phyloP scores from a whole-genome alignment of 2,329 filamentous ascomycete genomes.

The Huntiella decipiens region DNA sequence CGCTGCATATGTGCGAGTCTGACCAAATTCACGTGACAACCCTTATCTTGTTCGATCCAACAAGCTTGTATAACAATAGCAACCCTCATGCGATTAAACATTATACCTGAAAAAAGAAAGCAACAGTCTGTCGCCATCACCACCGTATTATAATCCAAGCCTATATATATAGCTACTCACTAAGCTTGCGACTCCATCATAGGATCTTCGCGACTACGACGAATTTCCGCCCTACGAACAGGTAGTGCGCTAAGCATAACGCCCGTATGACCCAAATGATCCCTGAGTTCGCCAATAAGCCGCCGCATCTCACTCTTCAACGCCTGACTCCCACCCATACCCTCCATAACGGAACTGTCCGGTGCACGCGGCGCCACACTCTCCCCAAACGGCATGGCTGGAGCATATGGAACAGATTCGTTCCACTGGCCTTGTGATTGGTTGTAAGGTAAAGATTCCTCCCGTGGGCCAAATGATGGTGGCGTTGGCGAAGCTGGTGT shows the following conservation, averaged over 20 bases:
- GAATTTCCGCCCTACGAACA: constrained; percentile 7
- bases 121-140: too few species aligned
- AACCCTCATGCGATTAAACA: too few species aligned
- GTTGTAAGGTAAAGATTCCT: constrained; percentile 2
- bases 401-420: constrained; percentile 4
- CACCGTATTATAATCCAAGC: too few species aligned
- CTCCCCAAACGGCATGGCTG: constrained; percentile 7
- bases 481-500: constrained; percentile 5
- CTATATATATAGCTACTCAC: too few species aligned
- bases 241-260: constrained; percentile 10
- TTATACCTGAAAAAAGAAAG: too few species aligned
- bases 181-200: too few species aligned
- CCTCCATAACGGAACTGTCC: constrained; percentile 8
- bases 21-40: too few species aligned
- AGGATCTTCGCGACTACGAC: too few species aligned
- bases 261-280: constrained; percentile 10
- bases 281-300: constrained; percentile 7
- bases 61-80: too few species aligned
- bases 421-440: background rate
- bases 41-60: too few species aligned
- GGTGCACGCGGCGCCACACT: constrained; percentile 7
- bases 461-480: constrained; percentile 8
- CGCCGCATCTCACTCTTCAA: constrained; percentile 11
- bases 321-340: constrained; percentile 4
- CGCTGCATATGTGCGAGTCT: too few species aligned